These are phyloP conservation scores for Solanum habrochaites DNA, from an alignment of 257 asterid species.

Conservation along the genomic window DNA sequence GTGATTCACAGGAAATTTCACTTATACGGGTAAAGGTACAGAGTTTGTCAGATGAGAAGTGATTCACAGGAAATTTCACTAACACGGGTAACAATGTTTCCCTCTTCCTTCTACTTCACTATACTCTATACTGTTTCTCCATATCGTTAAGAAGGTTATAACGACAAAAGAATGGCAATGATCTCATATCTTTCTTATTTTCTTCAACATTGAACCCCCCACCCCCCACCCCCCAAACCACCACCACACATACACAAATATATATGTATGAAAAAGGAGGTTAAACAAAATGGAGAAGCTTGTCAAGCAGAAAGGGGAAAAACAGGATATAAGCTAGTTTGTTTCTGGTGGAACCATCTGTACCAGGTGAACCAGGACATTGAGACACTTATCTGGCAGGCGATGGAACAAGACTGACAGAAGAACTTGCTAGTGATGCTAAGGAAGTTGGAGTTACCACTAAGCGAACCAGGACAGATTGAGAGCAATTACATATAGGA, in stretches of 20 bases:
- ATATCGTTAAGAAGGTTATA: background rate
- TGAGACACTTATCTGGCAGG: background rate
- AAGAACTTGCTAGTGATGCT: background rate
- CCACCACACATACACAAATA: background rate
- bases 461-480: background rate
- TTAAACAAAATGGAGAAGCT: background rate
- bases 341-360: background rate
- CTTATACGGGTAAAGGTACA: background rate
- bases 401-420: background rate
- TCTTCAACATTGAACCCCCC: background rate
- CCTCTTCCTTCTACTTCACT: background rate
- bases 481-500: background rate
- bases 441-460: background rate
- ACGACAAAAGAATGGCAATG: background rate
- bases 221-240: background rate
- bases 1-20: background rate
- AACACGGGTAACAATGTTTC: background rate
- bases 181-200: background rate
- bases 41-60: background rate
- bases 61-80: background rate
- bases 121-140: background rate
- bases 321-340: background rate
- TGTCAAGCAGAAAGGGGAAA: background rate
- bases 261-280: too few relatives aligned
- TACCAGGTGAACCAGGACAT: background rate